Base-by-base conservation (phyloP, 2,329 filamentous ascomycete genomes). In the Teratosphaeria viscida region DNA sequence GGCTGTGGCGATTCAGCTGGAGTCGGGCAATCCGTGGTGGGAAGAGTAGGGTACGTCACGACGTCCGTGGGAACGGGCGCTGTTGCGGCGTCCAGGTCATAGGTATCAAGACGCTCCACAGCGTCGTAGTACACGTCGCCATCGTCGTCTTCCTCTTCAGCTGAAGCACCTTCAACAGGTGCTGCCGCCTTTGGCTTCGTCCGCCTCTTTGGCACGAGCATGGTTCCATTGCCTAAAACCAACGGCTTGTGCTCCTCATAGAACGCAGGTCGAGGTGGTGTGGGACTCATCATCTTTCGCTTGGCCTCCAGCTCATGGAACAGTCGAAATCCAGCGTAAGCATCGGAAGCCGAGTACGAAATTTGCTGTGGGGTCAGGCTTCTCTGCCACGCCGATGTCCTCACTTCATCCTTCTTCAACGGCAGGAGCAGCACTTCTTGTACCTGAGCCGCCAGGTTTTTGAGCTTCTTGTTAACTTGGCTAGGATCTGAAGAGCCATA, bases 261-360 rank as follows among this genome's bases (percentile, higher is more conserved):
- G 65, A 84, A 81, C 16, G 81, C 79, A 0, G 91, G 90, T 6
- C 82, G 78, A 3, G 88, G 87, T 5, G 92, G 92, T 2, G 76
- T 80, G 1, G 90, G 90, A 12, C 82, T 74, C 62, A 96, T 77
- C 6, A 77, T 76, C 65, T 82, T 78, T 16, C 92, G 81, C 66
- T 87, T 83, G 56, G 82, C 75, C 60, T 96, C 86, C 53, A 96
- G 76, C 0, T 81, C 79, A 61, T 89, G 78, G 68, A 84, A 95
- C 1, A 96, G 76, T 59, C 89, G 86, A 11, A 88, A 74, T 52
- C 85, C 83, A 61, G 88, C 90, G 70, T 96, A 96, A 0, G 90
- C 87, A 71, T 95, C 90, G 0, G 89, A 86, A 12, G 90, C 90
- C 10, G 89, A 87, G 78, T 81, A 92, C 79, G 81, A 73, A 19